Conservation (phyloP, 2,329 filamentous ascomycete genomes). For the Byssothecium circinans region DNA sequence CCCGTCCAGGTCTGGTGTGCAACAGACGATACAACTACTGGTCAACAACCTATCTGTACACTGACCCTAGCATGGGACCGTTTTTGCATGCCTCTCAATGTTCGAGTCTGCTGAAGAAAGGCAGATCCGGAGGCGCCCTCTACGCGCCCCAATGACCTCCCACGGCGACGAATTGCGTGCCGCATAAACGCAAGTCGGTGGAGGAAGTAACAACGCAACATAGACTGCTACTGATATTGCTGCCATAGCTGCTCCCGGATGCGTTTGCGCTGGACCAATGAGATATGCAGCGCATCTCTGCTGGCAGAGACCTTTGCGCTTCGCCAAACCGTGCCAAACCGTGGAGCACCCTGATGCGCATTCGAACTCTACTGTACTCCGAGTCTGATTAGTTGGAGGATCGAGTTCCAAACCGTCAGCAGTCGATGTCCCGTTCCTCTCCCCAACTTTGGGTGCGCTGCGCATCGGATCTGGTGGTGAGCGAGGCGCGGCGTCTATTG, state of each 20-base stretch:
- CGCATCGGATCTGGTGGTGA: constrained; percentile 33
- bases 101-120: constrained; percentile 30
- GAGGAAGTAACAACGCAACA: constrained; percentile 19
- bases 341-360: constrained; percentile 34
- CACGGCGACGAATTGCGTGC: constrained; percentile 29
- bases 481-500: constrained; percentile 38
- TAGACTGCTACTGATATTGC: constrained; percentile 18
- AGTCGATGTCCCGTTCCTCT: constrained; percentile 10
- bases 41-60: constrained; percentile 20
- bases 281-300: constrained; percentile 24
- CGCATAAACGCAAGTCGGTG: constrained; percentile 25
- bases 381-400: constrained; percentile 2
- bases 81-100: constrained; percentile 28
- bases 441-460: constrained; percentile 33
- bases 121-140: constrained; percentile 19
- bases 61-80: constrained; percentile 17
- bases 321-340: background rate
- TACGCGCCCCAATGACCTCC: constrained; percentile 34
- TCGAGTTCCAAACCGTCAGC: constrained; percentile 19
- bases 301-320: constrained; percentile 21
- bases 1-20: constrained; percentile 13
- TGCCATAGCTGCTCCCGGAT: constrained; percentile 26
- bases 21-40: constrained; percentile 17
- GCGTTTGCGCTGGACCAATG: constrained; percentile 27
- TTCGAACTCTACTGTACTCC: constrained; percentile 7